Evolutionary conservation across 1,139 yeast genomes (phyloP).

Genomic region (Meyerozyma guilliermondii): DNA sequence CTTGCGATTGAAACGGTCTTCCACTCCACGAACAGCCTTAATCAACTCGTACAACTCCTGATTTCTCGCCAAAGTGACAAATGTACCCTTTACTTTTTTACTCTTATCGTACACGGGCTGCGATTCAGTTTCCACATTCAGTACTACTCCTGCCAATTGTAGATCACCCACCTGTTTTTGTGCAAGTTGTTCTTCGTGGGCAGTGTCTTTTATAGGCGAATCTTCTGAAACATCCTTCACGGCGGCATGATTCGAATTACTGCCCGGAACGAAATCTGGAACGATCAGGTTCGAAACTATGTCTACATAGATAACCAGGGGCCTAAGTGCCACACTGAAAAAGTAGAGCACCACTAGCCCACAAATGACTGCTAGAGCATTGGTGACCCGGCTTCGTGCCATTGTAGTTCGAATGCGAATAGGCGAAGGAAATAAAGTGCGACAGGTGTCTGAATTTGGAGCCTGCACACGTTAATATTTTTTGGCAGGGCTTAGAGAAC

Average conservation of each 20-base stretch:
- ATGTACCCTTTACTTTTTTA: constrained; percentile 50
- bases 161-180: constrained; percentile 3
- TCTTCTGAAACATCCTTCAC: background rate
- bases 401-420: background rate
- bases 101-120: constrained; percentile 4
- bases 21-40: constrained; percentile 60
- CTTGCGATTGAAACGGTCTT: constrained; percentile 64
- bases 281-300: constrained; percentile 16
- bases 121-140: background rate
- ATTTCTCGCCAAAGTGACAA: constrained; percentile 59
- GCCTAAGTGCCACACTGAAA: constrained; percentile 12
- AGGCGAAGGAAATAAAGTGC: background rate
- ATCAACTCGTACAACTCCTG: constrained; percentile 60
- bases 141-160: constrained; percentile 4
- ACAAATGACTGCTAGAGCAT: constrained; percentile 15
- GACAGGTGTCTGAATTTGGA: background rate
- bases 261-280: constrained; percentile 9
- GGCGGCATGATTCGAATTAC: constrained; percentile 2
- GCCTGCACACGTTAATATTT: background rate
- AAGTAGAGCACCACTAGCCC: constrained; percentile 16
- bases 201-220: constrained; percentile 15
- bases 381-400: constrained; percentile 13
- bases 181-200: constrained; percentile 11
- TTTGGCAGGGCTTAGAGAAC: no score
- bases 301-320: constrained; percentile 22